Evolutionary conservation across 108 stramenopile species (phyloP).

Genomic region (Cyclostephanos tholiformis): DNA sequence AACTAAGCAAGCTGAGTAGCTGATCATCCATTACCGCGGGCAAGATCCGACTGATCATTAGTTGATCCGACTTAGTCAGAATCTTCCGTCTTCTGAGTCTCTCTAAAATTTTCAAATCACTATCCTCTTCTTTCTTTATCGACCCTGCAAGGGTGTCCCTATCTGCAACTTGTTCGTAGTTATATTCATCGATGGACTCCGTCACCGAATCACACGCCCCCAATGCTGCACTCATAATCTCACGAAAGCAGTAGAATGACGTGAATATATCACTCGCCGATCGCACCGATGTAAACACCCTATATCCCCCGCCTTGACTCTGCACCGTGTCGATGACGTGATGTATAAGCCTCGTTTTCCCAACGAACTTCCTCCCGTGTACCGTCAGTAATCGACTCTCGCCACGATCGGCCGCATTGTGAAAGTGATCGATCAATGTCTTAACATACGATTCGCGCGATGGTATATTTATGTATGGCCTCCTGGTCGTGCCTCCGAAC

Average conservation of each 20-base stretch:
- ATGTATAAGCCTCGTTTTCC: conserved; percentile 34
- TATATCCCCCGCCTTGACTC: conserved; percentile 26
- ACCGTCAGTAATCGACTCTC: conserved; percentile 26
- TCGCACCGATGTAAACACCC: conserved; percentile 28
- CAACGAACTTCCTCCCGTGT: conserved; percentile 28
- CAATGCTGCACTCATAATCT: conserved; percentile 34
- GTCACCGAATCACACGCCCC: conserved; percentile 26
- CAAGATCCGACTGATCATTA: conserved; percentile 44
- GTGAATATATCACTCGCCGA: conserved; percentile 22
- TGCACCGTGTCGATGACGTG: conserved; percentile 23
- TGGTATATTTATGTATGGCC: conserved; percentile 33
- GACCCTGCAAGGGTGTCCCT: neutral
- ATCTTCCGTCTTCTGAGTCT: conserved; percentile 33
- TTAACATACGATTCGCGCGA: conserved; percentile 26
- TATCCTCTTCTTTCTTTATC: conserved; percentile 2
- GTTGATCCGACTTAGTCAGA: conserved; percentile 41
- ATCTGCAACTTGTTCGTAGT: neutral
- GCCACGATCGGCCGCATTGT: conserved; percentile 29
- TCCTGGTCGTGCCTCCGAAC: conserved; percentile 17
- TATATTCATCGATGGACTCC: neutral
- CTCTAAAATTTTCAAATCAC: conserved; percentile 13
- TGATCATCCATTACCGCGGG: conserved; percentile 31
- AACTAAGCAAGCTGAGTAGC: conserved; percentile 39
- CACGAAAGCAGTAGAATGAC: conserved; percentile 38
- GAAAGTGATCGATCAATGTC: conserved; percentile 23